These are phyloP conservation scores for Pyrenochaeta sp. DNA, from an alignment of 2,329 filamentous ascomycete genomes.

Conservation along the genomic window DNA sequence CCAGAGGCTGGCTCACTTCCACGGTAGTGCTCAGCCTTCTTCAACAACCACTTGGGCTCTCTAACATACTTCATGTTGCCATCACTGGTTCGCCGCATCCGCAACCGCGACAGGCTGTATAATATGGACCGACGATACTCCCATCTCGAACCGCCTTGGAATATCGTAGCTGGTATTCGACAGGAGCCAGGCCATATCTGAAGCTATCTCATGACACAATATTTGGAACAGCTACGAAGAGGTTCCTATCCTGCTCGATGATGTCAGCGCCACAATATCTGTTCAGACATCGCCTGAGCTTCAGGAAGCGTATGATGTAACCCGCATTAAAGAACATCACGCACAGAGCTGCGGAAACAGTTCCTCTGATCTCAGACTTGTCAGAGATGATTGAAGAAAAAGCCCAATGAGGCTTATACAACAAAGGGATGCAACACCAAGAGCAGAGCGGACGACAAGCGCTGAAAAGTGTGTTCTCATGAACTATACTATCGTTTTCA, in stretches of 20 bases:
- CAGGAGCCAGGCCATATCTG: neutral
- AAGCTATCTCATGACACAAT: neutral
- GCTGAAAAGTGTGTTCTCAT: conserved; percentile 14
- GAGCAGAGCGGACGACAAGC: conserved; percentile 22
- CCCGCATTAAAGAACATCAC: conserved; percentile 26
- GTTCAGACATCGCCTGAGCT: conserved; percentile 34
- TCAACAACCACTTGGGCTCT: no score
- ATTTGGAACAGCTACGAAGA: no score
- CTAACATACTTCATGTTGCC: no score
- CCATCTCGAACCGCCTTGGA: no score
- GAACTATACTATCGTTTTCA: conserved; percentile 20
- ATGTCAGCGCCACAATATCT: neutral
- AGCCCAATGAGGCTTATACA: no score
- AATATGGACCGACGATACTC: no score
- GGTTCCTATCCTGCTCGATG: neutral
- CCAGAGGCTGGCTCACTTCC: neutral
- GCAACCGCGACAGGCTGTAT: no score
- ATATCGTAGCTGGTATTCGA: no score
- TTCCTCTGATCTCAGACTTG: no score
- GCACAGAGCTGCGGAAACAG: conserved; percentile 12
- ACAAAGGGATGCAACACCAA: conserved; percentile 10
- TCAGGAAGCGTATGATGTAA: conserved; percentile 24
- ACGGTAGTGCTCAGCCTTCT: neutral
- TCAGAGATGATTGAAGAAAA: no score
- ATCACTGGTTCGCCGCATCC: no score